Percentiles rank a stretch among this genome's conserved stretches.
These are phyloP conservation scores for Trichosanthes cucumerina DNA, from an alignment of 306 rosid genomes.

Conservation along the genomic window DNA sequence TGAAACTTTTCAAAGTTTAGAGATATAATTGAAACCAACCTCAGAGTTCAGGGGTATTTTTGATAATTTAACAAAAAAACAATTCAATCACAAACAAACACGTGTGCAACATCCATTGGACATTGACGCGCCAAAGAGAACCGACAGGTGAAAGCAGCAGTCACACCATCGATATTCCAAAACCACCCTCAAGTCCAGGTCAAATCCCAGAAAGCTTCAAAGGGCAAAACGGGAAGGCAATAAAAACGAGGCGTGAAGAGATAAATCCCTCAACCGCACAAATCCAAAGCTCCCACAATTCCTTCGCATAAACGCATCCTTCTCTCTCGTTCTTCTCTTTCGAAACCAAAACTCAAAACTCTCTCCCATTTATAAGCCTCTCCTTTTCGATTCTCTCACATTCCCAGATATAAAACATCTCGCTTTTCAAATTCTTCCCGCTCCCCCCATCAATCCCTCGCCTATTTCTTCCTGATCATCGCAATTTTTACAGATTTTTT, in stretches of 20 bases:
- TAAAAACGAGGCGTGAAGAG: neutral
- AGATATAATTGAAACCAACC: too few species aligned
- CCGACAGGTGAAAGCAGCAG: neutral
- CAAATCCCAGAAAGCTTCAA: neutral
- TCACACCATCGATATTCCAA: neutral
- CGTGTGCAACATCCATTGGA: neutral
- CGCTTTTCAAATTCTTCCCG: conserved; percentile 49
- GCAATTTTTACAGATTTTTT: neutral
- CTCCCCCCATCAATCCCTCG: conserved; percentile 16
- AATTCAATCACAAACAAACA: neutral
- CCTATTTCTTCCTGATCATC: neutral
- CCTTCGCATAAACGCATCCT: neutral
- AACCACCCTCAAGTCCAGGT: neutral
- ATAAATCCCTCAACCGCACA: neutral
- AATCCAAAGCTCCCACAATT: neutral
- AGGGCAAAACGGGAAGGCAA: neutral
- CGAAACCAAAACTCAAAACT: neutral
- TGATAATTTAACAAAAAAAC: too few species aligned
- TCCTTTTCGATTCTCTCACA: neutral
- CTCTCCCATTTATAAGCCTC: conserved; percentile 6
- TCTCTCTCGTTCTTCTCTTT: neutral
- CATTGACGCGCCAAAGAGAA: neutral
- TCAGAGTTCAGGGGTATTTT: too few species aligned
- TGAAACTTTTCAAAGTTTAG: too few species aligned
- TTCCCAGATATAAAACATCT: conserved; percentile 25